A percentile compares a stretch with the other conserved stretches of the same genome.
phyloP scores from a whole-genome alignment of 2,329 filamentous ascomycete genomes.

The Neofusicoccum umdonicola region DNA sequence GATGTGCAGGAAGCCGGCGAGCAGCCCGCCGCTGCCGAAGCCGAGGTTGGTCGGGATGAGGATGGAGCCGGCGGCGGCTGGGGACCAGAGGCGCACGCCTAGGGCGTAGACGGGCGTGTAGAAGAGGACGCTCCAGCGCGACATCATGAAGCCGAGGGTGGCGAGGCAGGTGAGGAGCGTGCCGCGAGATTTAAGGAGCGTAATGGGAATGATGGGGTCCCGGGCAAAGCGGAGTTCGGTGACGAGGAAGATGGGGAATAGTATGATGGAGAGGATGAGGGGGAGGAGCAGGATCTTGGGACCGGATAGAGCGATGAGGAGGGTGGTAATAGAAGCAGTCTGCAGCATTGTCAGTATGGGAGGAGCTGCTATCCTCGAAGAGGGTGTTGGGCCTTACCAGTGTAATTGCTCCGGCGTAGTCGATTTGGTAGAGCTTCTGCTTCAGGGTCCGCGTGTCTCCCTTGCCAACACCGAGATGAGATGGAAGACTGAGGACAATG shows the following conservation, averaged over 20 bases:
- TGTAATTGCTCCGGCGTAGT: constrained; percentile 68
- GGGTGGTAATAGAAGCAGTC: constrained; percentile 64
- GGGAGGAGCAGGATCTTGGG: constrained; percentile 59
- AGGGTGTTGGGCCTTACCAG: constrained; percentile 44
- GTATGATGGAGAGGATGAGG: constrained; percentile 57
- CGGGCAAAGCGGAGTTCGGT: constrained; percentile 63
- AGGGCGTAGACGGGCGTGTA: constrained; percentile 79
- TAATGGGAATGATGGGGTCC: constrained; percentile 73
- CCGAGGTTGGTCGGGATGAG: constrained; percentile 79
- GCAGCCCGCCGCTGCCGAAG: constrained; percentile 70
- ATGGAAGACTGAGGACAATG: constrained; percentile 66
- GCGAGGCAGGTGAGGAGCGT: constrained; percentile 71
- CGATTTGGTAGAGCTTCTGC: constrained; percentile 63
- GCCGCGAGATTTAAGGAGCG: constrained; percentile 66
- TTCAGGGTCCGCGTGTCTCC: constrained; percentile 39
- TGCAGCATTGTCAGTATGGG: constrained; percentile 29
- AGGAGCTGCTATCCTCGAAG: background rate
- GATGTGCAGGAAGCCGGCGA: constrained; percentile 75
- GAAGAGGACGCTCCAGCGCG: constrained; percentile 77
- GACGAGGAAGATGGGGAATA: constrained; percentile 58
- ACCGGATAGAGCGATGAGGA: constrained; percentile 69
- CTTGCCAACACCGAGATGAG: constrained; percentile 34
- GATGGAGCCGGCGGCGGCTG: constrained; percentile 70
- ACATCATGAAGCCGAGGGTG: constrained; percentile 75
- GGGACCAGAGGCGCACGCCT: constrained; percentile 67